These are phyloP conservation scores for Fulvia fulva DNA, from an alignment of 2,329 filamentous ascomycete species.

Conservation along the genomic window DNA sequence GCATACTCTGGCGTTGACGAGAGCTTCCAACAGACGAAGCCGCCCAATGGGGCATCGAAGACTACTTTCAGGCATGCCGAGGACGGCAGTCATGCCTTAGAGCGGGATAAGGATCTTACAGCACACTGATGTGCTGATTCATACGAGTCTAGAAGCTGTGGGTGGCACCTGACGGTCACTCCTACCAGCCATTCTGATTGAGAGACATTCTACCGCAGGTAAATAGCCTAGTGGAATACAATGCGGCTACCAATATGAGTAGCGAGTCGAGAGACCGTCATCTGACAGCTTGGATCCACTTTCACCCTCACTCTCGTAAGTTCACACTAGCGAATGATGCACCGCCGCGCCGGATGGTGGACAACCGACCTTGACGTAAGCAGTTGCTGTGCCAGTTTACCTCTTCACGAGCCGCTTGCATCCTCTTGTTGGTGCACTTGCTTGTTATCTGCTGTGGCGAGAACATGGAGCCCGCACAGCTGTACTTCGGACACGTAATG, in stretches of 20 bases:
- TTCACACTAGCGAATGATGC: not conserved
- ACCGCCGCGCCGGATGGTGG: not conserved
- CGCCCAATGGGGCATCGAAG: slow-evolving; percentile 1
- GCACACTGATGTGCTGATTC: not conserved
- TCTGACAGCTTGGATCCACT: not conserved
- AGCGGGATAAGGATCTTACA: not conserved
- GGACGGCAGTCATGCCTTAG: not conserved
- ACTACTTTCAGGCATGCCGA: slow-evolving; percentile 3
- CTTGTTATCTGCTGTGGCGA: not conserved
- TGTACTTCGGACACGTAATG: not conserved
- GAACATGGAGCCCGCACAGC: not conserved
- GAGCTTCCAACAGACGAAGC: slow-evolving; percentile 20
- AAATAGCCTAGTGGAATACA: not conserved
- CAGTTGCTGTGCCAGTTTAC: not conserved
- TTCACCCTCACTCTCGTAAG: not conserved
- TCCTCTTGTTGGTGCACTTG: not conserved
- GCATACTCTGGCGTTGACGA: slow-evolving; percentile 12
- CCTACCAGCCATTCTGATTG: not conserved
- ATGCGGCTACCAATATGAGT: not conserved
- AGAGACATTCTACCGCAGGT: not conserved
- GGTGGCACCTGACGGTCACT: not conserved
- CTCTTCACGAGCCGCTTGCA: not conserved
- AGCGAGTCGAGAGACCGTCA: not conserved
- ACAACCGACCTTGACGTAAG: not conserved
- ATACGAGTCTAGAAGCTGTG: not conserved